Evolutionary conservation across 257 asterid species (phyloP), one percentile per base, ranked within the genome.

Genomic region (Solanum rostratum): DNA sequence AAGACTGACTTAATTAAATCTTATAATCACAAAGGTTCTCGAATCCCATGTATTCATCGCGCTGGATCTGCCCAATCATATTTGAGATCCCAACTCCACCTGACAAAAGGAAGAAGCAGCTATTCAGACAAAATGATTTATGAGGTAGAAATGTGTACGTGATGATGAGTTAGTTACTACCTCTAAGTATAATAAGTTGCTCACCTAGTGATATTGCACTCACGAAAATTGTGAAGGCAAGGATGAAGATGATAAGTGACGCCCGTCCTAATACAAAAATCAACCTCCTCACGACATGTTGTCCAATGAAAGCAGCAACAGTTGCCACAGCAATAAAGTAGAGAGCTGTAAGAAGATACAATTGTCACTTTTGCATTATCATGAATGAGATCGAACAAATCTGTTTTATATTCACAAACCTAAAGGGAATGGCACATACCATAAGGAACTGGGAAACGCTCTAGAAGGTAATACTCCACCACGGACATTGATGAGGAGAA

Each of bases 401-500:
- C 10, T 70, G 46, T 70, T n/a, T 24, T 74, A 2, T 13, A 41
- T 45, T 46, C 59, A 22, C 13, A 3, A 73, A 43, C 55, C n/a
- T 73, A 3, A 66, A 46, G 24, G n/a, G 57, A 13, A 74, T 74
- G 43, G 54, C n/a, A 86, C 93, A 85, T 84, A 95, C 99, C 99
- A 39, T 92, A 96, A 80, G 99, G 98, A 79, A 96, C 94, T 1
- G 99, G 99, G 71, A 96, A 96, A 80, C 99, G 97, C 57, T 92
- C 93, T 33, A 96, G 90, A 57, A 96, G 97, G 91, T 95, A 93
- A 83, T 96, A 96, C 88, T 96, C 98, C 14, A 96, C 94, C 50
- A 96, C 99, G 2, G 99, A 96, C 99, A 96, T 96, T 13, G 99
- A 96, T 16, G 99, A 93, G 62, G 99, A 96, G 92, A 96, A 96